Conservation (phyloP, 2,329 filamentous ascomycete genomes). For the Chlorencoelia australis region DNA sequence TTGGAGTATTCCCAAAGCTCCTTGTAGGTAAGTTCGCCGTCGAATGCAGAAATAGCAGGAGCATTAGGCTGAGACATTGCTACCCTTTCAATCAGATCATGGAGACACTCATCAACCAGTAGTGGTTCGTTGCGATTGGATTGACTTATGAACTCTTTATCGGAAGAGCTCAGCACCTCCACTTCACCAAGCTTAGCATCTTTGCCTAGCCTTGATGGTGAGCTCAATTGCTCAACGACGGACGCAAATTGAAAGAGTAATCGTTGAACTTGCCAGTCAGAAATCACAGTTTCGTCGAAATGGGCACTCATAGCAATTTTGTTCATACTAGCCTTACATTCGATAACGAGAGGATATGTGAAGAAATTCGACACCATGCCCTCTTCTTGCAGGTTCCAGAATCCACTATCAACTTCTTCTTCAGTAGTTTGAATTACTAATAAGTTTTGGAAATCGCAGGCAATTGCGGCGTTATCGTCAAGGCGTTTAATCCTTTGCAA, state of each 20-base stretch:
- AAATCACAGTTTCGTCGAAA: slow-evolving; percentile 5
- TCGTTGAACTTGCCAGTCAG: slow-evolving; percentile 3
- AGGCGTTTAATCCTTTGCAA: slow-evolving; percentile 3
- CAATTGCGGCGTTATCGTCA: not conserved
- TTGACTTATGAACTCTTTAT: not conserved
- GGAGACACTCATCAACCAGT: slow-evolving; percentile 5
- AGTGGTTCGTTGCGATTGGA: not conserved
- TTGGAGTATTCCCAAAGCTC: slow-evolving; percentile 17
- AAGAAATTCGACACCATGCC: slow-evolving; percentile 5
- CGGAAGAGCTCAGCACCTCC: not conserved
- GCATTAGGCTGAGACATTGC: not conserved
- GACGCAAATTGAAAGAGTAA: slow-evolving; percentile 6
- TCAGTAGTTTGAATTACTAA: slow-evolving; percentile 4
- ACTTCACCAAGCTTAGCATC: not conserved
- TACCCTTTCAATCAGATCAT: slow-evolving; percentile 7
- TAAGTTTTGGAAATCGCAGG: slow-evolving; percentile 7
- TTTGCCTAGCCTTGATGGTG: not conserved
- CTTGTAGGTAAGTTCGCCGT: slow-evolving; percentile 19
- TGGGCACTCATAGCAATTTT: slow-evolving; percentile 5
- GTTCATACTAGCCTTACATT: slow-evolving; percentile 1
- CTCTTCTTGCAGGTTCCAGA: not conserved
- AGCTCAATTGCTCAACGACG: slow-evolving; percentile 14
- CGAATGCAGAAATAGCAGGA: slow-evolving; percentile 1
- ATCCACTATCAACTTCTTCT: not conserved
- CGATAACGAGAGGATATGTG: slow-evolving; percentile 9